phyloP scores from a whole-genome alignment of 257 asterid species.

The Rhazya stricta region DNA sequence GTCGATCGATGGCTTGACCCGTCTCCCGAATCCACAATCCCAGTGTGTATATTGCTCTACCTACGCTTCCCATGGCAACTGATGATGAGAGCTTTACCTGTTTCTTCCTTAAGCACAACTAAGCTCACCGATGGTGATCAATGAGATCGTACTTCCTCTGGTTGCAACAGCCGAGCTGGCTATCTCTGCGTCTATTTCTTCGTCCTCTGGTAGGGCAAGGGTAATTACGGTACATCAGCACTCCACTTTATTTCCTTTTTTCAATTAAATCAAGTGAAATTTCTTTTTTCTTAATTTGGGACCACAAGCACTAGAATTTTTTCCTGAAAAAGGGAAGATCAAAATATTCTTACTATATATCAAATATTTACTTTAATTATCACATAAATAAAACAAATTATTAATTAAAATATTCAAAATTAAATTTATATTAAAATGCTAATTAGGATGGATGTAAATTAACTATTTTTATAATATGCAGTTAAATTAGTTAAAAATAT shows the following conservation, averaged over 20 bases:
- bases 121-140: not conserved
- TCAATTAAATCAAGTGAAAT: not conserved
- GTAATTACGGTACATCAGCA: not conserved
- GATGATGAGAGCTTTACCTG: not conserved
- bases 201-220: not conserved
- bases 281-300: too few species aligned
- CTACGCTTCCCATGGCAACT: constrained; percentile 56
- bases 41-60: constrained; percentile 61
- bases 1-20: constrained; percentile 81
- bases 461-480: too few species aligned
- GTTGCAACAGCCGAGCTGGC: not conserved
- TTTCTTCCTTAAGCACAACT: not conserved
- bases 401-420: too few species aligned
- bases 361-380: too few species aligned
- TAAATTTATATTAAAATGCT: too few species aligned
- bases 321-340: too few species aligned
- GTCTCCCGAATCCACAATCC: constrained; percentile 65
- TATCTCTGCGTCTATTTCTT: not conserved
- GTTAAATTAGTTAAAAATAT: too few species aligned
- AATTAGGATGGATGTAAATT: too few species aligned
- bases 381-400: too few species aligned
- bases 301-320: too few species aligned
- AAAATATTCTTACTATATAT: too few species aligned
- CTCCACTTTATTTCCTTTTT: not conserved
- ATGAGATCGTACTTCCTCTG: not conserved